phyloP scores from a whole-genome alignment of 306 rosid species.

The Abrus precatorius region DNA sequence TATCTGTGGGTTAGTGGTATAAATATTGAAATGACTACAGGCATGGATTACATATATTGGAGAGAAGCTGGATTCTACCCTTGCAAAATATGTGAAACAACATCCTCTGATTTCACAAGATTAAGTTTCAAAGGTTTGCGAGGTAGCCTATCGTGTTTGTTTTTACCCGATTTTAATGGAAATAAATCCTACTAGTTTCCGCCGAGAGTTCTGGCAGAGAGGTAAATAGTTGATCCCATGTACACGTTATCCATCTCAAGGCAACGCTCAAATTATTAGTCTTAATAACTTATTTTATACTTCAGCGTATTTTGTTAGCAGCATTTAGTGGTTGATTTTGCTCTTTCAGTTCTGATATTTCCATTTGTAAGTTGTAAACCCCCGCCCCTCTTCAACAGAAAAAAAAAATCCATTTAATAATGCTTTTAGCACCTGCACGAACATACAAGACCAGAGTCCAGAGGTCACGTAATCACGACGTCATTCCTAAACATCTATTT shows the following conservation, averaged over 20 bases:
- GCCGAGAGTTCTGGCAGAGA: constrained; percentile 10
- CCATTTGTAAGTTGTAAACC: neutral
- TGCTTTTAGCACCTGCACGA: constrained; percentile 25
- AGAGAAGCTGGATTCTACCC: constrained; percentile 78
- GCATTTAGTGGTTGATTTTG: constrained; percentile 5
- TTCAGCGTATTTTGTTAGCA: constrained; percentile 20
- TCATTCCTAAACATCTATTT: constrained; percentile 32
- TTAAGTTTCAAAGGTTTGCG: constrained; percentile 54
- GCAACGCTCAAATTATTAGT: constrained; percentile 25
- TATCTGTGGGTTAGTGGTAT: constrained; percentile 15
- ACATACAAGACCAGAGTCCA: constrained; percentile 8
- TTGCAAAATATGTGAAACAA: constrained; percentile 56
- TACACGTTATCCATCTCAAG: constrained; percentile 20
- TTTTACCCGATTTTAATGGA: neutral
- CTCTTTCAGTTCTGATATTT: constrained; percentile 11
- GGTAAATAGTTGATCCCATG: constrained; percentile 7
- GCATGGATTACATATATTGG: constrained; percentile 63
- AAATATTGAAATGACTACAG: constrained; percentile 50
- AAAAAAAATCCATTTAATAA: neutral
- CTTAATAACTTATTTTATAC: constrained; percentile 28
- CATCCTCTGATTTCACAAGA: constrained; percentile 50
- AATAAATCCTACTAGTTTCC: neutral
- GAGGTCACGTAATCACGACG: constrained; percentile 19
- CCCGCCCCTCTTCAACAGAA: no score
- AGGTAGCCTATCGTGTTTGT: constrained; percentile 44